phyloP scores from a whole-genome alignment of 2,329 filamentous ascomycete species.

The Canariomyces notabilis region DNA sequence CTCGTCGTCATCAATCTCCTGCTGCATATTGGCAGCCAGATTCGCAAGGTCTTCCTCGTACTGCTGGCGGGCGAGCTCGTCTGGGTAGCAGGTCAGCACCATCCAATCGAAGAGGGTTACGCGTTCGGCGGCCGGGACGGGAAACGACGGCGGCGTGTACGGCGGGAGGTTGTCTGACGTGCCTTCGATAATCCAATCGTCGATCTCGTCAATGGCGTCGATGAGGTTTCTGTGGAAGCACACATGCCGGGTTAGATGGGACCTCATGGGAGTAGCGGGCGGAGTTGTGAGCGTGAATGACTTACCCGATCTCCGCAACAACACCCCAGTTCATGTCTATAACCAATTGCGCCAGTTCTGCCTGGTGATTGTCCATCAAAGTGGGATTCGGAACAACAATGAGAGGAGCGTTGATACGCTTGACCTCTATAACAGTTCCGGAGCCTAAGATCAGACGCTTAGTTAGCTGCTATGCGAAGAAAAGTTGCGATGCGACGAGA shows the following conservation, averaged over 20 bases:
- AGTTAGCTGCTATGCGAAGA: slow-evolving; percentile 1
- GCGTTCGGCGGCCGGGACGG: slow-evolving; percentile 26
- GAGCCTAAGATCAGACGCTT: slow-evolving; percentile 56
- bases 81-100: slow-evolving; percentile 28
- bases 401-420: slow-evolving; percentile 68
- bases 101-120: slow-evolving; percentile 33
- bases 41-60: slow-evolving; percentile 11
- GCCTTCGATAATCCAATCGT: slow-evolving; percentile 19
- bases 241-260: background rate
- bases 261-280: no score
- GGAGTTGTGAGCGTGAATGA: no score
- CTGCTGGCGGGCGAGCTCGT: slow-evolving; percentile 19
- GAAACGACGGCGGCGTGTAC: slow-evolving; percentile 27
- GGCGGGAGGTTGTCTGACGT: slow-evolving; percentile 23
- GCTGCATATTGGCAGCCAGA: background rate
- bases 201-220: slow-evolving; percentile 22
- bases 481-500: background rate
- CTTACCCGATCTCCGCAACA: slow-evolving; percentile 62
- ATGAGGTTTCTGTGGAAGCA: slow-evolving; percentile 20
- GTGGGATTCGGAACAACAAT: slow-evolving; percentile 82
- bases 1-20: no score
- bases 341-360: slow-evolving; percentile 75
- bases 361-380: slow-evolving; percentile 86
- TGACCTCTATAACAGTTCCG: slow-evolving; percentile 79
- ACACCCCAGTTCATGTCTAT: slow-evolving; percentile 70